phyloP scores from a whole-genome alignment of 345 rosid species.

The Sonneratia alba region DNA sequence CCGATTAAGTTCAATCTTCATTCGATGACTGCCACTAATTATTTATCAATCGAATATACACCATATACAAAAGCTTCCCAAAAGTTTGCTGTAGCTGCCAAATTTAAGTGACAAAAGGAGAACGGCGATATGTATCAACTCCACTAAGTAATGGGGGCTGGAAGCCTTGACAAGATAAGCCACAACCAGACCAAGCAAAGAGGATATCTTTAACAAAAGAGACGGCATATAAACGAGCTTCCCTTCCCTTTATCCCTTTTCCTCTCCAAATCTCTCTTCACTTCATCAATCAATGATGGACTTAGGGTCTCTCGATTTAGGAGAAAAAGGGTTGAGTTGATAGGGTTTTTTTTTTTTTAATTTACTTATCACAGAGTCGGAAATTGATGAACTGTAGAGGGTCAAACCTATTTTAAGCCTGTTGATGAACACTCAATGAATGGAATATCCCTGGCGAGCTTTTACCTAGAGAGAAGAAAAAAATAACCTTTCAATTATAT shows the following conservation, averaged over 20 bases:
- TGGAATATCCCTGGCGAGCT: background rate
- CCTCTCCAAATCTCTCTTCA: background rate
- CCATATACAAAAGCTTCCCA: background rate
- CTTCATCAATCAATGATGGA: background rate
- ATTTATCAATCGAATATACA: no score
- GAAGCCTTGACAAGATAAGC: background rate
- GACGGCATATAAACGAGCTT: background rate
- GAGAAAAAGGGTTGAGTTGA: background rate
- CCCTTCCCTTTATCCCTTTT: background rate
- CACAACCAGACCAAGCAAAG: background rate
- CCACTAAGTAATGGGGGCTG: background rate
- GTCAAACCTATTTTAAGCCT: background rate
- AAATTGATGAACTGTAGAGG: background rate
- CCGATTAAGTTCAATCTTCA: no score
- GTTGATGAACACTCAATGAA: background rate
- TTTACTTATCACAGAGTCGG: background rate
- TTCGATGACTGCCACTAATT: no score
- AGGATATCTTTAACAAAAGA: background rate
- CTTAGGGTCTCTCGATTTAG: background rate
- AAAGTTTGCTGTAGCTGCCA: background rate
- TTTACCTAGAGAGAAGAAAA: background rate
- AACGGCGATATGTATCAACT: background rate
- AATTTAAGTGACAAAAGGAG: background rate
- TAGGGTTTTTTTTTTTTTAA: background rate
- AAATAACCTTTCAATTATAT: background rate